Evolutionary conservation across 1,139 yeast species (phyloP).

Genomic region (Sugiyamaella castrensis): DNA sequence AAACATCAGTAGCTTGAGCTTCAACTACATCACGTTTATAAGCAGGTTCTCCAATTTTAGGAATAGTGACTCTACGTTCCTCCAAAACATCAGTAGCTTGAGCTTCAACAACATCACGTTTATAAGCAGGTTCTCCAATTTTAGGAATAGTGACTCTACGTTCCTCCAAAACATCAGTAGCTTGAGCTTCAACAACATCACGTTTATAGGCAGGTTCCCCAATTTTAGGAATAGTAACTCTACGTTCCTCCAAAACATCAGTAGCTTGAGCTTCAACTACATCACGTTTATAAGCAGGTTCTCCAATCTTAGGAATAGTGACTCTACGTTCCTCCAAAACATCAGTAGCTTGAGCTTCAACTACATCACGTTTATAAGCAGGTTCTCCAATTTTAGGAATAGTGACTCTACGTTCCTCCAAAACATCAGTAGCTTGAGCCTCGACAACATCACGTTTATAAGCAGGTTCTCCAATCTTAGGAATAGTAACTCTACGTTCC

Average conservation of each 20-base stretch:
- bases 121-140: slow-evolving; percentile 14
- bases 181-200: too few species aligned
- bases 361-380: slow-evolving; percentile 17
- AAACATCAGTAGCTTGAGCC: slow-evolving; percentile 6
- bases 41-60: slow-evolving; percentile 19
- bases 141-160: background rate
- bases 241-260: slow-evolving; percentile 9
- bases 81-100: too few species aligned
- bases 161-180: slow-evolving; percentile 2
- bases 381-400: slow-evolving; percentile 18
- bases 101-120: slow-evolving; percentile 17
- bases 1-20: too few species aligned
- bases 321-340: slow-evolving; percentile 8
- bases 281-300: slow-evolving; percentile 16
- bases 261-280: too few species aligned
- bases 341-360: too few species aligned
- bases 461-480: slow-evolving; percentile 18
- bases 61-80: slow-evolving; percentile 7
- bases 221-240: slow-evolving; percentile 5
- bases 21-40: slow-evolving; percentile 18
- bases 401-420: slow-evolving; percentile 5
- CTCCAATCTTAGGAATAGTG: slow-evolving; percentile 14
- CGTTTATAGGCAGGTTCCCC: slow-evolving; percentile 12
- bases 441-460: slow-evolving; percentile 18
- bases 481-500: slow-evolving; percentile 9